Evolutionary conservation across 495 filamentous ascomycete genomes (phyloP).

Genomic region (Lasiosphaeris hirsuta): DNA sequence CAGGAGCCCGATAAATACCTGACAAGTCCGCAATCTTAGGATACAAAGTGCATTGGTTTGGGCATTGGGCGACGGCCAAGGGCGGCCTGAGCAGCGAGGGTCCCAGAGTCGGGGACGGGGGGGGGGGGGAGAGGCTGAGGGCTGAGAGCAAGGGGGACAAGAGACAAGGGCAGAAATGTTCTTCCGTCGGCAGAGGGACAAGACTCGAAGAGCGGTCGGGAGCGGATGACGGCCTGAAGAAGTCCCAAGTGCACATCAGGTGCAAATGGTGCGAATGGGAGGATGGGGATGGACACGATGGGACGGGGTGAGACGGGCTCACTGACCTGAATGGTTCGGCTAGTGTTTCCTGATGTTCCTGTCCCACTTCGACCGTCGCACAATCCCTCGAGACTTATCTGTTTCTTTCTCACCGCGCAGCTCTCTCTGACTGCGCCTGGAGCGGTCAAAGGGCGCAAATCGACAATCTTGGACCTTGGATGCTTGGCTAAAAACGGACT

Average conservation of each 20-base stretch:
- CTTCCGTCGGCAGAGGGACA: background rate
- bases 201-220: background rate
- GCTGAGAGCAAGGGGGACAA: background rate
- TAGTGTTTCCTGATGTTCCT: background rate
- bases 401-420: background rate
- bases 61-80: constrained; percentile 4
- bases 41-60: constrained; percentile 4
- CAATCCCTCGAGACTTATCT: background rate
- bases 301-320: no score
- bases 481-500: no score
- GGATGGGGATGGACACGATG: no score
- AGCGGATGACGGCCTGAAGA: background rate
- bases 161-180: background rate
- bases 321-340: no score
- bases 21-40: background rate
- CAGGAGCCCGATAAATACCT: constrained; percentile 16
- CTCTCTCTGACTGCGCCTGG: background rate
- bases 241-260: background rate
- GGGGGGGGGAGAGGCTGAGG: background rate
- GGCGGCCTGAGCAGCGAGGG: background rate
- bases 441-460: no score
- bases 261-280: no score
- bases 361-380: no score
- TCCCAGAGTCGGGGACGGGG: background rate
- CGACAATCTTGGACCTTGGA: no score